phyloP scores from a whole-genome alignment of 2,329 filamentous ascomycete species.

The Apiospora pterosperma region DNA sequence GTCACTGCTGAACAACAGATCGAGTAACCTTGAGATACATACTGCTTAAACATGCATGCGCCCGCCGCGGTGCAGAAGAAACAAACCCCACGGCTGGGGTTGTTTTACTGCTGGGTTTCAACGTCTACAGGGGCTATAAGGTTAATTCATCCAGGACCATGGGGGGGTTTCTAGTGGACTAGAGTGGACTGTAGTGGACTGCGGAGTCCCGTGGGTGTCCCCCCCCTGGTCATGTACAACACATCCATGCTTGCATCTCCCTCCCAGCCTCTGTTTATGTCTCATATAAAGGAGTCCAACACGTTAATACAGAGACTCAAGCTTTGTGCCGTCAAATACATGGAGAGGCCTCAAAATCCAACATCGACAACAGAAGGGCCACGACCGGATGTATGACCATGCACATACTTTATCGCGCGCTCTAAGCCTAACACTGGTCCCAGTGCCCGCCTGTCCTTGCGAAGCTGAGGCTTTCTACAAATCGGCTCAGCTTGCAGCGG shows the following conservation, averaged over 20 bases:
- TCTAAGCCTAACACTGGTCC: constrained; percentile 56
- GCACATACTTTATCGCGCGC: not conserved
- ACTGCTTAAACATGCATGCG: too few species aligned
- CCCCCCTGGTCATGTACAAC: not conserved
- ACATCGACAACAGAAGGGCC: not conserved
- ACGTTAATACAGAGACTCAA: not conserved
- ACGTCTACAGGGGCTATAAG: not conserved
- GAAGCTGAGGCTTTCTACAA: constrained; percentile 74
- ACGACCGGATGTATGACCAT: not conserved
- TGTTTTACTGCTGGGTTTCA: not conserved
- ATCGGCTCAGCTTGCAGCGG: constrained; percentile 65
- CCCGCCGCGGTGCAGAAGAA: not conserved
- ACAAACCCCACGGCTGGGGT: not conserved
- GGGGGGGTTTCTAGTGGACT: not conserved
- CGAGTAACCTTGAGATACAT: too few species aligned
- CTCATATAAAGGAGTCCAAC: not conserved
- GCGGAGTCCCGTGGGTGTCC: not conserved
- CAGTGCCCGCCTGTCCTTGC: constrained; percentile 70
- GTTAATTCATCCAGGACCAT: not conserved
- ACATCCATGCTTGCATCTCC: not conserved
- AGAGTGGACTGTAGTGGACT: too few species aligned
- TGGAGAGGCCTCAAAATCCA: not conserved
- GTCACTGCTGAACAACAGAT: too few species aligned
- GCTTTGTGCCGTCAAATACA: not conserved
- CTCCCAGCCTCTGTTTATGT: not conserved